Percentiles rank a stretch among this genome's conserved stretches.
phyloP scores from a whole-genome alignment of 805 yeast species.

The Lachancea kluyveri region DNA sequence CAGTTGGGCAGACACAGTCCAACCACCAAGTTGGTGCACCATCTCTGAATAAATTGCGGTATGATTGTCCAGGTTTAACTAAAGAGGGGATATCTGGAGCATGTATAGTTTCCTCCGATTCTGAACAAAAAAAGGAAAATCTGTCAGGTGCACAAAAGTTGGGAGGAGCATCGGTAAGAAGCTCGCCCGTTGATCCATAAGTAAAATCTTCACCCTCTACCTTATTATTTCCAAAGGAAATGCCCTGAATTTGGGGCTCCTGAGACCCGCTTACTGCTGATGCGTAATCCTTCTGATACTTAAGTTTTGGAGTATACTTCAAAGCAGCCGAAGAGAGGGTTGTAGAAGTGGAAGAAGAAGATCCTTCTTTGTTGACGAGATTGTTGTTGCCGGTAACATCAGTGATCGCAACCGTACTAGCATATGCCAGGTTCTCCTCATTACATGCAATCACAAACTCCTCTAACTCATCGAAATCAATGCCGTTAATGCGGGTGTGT shows the following conservation, averaged over 20 bases:
- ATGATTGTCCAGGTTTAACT: slow-evolving; percentile 56
- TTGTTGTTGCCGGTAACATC: slow-evolving; percentile 2
- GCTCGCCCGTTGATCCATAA: slow-evolving; percentile 2
- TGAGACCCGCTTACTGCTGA: background rate
- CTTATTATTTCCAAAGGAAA: slow-evolving; percentile 36
- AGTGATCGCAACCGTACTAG: slow-evolving; percentile 4
- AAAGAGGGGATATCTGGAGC: slow-evolving; percentile 81
- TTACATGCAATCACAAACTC: slow-evolving; percentile 43
- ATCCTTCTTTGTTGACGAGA: slow-evolving; percentile 5
- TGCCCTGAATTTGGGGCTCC: slow-evolving; percentile 20
- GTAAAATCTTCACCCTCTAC: slow-evolving; percentile 29
- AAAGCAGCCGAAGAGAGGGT: slow-evolving; percentile 45
- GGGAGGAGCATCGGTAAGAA: slow-evolving; percentile 2
- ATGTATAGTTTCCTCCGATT: slow-evolving; percentile 80
- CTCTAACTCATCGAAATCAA: slow-evolving; percentile 87
- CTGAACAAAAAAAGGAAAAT: slow-evolving; percentile 77
- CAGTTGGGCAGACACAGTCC: slow-evolving; percentile 91
- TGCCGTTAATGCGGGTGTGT: slow-evolving; percentile 59
- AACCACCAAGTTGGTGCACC: slow-evolving; percentile 92
- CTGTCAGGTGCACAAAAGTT: slow-evolving; percentile 53
- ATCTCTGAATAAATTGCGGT: slow-evolving; percentile 62
- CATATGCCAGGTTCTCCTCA: slow-evolving; percentile 15
- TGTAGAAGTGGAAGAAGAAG: slow-evolving; percentile 33
- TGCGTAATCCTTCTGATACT: background rate
- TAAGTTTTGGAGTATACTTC: slow-evolving; percentile 50